These are phyloP conservation scores for Tieghemiomyces parasiticus DNA, from an alignment of 192 early-diverging fungal species.

Conservation along the genomic window DNA sequence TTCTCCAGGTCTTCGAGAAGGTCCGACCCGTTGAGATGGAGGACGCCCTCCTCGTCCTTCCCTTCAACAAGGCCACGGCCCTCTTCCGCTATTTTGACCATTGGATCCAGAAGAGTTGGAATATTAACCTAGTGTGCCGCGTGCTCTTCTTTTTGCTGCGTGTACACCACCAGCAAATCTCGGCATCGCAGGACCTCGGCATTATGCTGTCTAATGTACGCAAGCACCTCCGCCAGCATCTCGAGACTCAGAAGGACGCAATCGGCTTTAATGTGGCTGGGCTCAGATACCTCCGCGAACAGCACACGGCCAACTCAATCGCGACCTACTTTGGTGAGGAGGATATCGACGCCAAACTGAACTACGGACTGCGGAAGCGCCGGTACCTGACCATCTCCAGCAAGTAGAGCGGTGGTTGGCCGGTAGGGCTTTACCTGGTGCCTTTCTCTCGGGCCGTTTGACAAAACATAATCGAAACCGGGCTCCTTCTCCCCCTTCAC, in stretches of 20 bases:
- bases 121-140: conserved; percentile 61
- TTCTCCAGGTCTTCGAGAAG: conserved; percentile 58
- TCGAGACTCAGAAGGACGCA: conserved; percentile 60
- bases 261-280: conserved; percentile 87
- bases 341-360: conserved; percentile 30
- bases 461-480: too few relatives aligned
- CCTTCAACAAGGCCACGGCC: conserved; percentile 63
- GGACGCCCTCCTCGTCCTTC: conserved; percentile 76
- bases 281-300: conserved; percentile 53
- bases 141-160: conserved; percentile 74
- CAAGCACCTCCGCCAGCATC: conserved; percentile 36
- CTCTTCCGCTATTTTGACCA: conserved; percentile 61
- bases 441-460: too few relatives aligned
- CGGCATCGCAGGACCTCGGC: conserved; percentile 63
- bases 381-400: conserved; percentile 43
- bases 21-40: conserved; percentile 78
- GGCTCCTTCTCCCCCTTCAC: too few relatives aligned
- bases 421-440: too few relatives aligned
- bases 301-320: conserved; percentile 58
- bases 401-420: too few relatives aligned
- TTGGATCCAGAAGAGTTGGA: conserved; percentile 76
- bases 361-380: conserved; percentile 49
- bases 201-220: conserved; percentile 58
- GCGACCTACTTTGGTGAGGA: conserved; percentile 59
- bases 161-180: conserved; percentile 82